Conservation (phyloP, 192 early-diverging fungal species). For the Pilaira anomala region DNA sequence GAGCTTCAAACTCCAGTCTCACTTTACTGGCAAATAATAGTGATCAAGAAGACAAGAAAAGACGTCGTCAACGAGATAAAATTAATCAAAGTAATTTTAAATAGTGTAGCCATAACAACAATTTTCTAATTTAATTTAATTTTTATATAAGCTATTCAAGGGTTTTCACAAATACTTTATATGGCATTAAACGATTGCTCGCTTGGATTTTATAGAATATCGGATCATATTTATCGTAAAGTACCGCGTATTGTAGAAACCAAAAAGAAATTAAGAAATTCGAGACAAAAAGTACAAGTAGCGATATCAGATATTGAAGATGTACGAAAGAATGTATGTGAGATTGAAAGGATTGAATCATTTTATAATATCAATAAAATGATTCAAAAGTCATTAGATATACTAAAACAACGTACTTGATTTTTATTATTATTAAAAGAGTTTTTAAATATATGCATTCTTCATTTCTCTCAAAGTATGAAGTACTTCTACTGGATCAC, state of each 20-base stretch:
- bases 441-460: conserved; percentile 38
- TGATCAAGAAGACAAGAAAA: conserved; percentile 15
- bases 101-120: too few species aligned
- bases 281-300: conserved; percentile 9
- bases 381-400: conserved; percentile 18
- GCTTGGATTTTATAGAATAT: conserved; percentile 21
- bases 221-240: conserved; percentile 31
- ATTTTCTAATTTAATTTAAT: not conserved
- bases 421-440: not conserved
- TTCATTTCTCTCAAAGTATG: conserved; percentile 76
- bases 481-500: conserved; percentile 73
- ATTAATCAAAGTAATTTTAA: not conserved
- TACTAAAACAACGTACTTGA: not conserved
- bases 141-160: conserved; percentile 9
- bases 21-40: conserved; percentile 10
- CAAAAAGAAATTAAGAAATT: not conserved
- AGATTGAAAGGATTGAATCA: conserved; percentile 17
- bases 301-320: conserved; percentile 28
- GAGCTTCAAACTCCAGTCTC: conserved; percentile 26
- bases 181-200: conserved; percentile 26
- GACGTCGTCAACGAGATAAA: not conserved
- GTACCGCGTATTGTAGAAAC: conserved; percentile 22
- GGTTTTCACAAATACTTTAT: conserved; percentile 3
- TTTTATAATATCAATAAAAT: conserved; percentile 23
- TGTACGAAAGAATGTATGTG: conserved; percentile 16